Evolutionary conservation across 805 yeast genomes (phyloP), one percentile per base, ranked within the genome.

Genomic region (Metschnikowia lachancei): DNA sequence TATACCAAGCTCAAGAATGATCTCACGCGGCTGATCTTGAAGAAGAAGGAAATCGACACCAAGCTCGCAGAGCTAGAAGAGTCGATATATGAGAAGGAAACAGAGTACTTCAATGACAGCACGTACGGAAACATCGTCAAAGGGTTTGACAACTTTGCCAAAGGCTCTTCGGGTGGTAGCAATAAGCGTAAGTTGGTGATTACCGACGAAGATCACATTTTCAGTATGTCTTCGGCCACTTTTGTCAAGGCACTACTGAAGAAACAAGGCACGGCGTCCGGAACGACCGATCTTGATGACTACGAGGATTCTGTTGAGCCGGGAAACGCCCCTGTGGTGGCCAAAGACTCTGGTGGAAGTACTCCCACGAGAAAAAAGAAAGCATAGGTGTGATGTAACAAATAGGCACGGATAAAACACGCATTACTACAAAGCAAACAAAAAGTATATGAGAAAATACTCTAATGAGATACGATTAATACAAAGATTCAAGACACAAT

Each of bases 61-160:
- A 79, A 80, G 53, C 73, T 84, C 39, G 77, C 78, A 18, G 66
- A 64, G 37, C 61, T 89, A 5, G 96, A 91, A 59, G 96, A 89
- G 52, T 78, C 80, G 43, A 83, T 91, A 5, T 90, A 81, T 66
- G 84, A 81, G 39, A 80, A 81, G 53, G 98, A 91, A 60, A 81
- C 85, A 9, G 78, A 80, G 12, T 91, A 91, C 61, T 78, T 91
- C 39, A 79, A 84, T 24, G 90, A 85, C 43, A 80, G 88, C 47
- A 64, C 74, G 24, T 78, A 78, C 45, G 91, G 97, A 0, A 91
- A 88, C 63, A 84, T 92, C 22, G 85, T 89, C n/a, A 85, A 85
- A 52, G 98, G 98, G 1, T 91, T 90, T 58, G 97, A 91, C 40
- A 85, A 81, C 56, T 85, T 87, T 59, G 74, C 83, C 40, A 86